Percentiles rank a stretch among this genome's conserved stretches.
Conservation (phyloP, 2,329 filamentous ascomycete genomes). For the Magnaporthiopsis incrustans region DNA sequence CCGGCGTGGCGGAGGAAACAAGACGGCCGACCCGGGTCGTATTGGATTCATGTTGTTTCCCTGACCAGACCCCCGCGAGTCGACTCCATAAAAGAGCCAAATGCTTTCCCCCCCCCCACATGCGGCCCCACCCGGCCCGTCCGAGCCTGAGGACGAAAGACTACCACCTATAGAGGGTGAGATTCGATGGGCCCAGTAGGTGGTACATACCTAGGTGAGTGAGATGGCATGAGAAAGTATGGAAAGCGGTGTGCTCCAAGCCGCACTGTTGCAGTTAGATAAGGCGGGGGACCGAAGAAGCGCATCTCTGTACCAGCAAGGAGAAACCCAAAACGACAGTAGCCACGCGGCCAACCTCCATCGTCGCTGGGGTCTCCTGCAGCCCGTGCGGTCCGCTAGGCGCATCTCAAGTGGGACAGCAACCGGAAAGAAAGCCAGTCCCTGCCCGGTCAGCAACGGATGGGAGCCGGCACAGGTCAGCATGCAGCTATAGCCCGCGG, state of each 20-base stretch:
- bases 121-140: not conserved
- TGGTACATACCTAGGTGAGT: too few species aligned
- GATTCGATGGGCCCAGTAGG: not conserved
- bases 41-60: not conserved
- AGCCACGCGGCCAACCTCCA: not conserved
- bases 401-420: not conserved
- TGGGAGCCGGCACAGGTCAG: too few species aligned
- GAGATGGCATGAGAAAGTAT: too few species aligned
- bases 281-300: too few species aligned
- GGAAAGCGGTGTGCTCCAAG: too few species aligned
- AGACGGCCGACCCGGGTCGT: not conserved
- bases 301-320: too few species aligned
- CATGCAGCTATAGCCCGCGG: too few species aligned
- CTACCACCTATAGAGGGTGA: not conserved
- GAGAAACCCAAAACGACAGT: not conserved
- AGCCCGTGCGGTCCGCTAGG: not conserved
- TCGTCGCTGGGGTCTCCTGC: not conserved
- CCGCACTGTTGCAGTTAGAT: too few species aligned
- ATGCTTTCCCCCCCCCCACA: not conserved
- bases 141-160: not conserved
- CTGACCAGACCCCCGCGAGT: not conserved
- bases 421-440: not conserved
- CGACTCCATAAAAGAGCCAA: not conserved
- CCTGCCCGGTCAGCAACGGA: not conserved
- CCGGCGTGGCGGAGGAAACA: not conserved